Percentiles rank a stretch among this genome's conserved stretches.
Conservation (phyloP, 2,329 filamentous ascomycete species). For the Cryoendolithus antarcticus region DNA sequence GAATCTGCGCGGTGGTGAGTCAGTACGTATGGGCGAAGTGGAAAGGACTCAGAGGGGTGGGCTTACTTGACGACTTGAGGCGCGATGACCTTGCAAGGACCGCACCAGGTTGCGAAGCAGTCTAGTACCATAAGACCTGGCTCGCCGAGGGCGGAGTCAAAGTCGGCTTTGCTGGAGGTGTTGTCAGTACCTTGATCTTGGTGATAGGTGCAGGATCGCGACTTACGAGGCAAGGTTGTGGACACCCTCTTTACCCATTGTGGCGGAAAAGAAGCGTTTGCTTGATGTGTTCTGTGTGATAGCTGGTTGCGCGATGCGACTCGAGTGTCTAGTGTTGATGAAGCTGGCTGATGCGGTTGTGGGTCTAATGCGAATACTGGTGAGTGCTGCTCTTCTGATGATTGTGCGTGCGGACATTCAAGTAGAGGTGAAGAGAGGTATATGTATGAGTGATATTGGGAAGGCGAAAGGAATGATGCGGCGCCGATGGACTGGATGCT, state of each 20-base stretch:
- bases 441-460: neutral
- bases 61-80: slow-evolving; percentile 56
- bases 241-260: slow-evolving; percentile 35
- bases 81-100: slow-evolving; percentile 84
- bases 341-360: slow-evolving; percentile 5
- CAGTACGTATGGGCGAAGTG: slow-evolving; percentile 1
- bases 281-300: slow-evolving; percentile 11
- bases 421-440: neutral
- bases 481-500: no score
- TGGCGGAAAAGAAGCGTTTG: slow-evolving; percentile 28
- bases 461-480: neutral
- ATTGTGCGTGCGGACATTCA: slow-evolving; percentile 27
- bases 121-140: slow-evolving; percentile 63
- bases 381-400: slow-evolving; percentile 31
- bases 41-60: neutral
- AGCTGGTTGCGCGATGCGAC: slow-evolving; percentile 6
- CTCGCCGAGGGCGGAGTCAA: slow-evolving; percentile 40
- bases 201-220: neutral
- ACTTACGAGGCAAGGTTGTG: slow-evolving; percentile 31
- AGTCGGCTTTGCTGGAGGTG: slow-evolving; percentile 44
- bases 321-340: slow-evolving; percentile 5
- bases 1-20: slow-evolving; percentile 33
- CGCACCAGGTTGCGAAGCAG: slow-evolving; percentile 84
- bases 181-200: slow-evolving; percentile 2
- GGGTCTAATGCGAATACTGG: slow-evolving; percentile 23